phyloP scores from a whole-genome alignment of 129 eudicot genomes.

The Helichrysum umbraculigerum region DNA sequence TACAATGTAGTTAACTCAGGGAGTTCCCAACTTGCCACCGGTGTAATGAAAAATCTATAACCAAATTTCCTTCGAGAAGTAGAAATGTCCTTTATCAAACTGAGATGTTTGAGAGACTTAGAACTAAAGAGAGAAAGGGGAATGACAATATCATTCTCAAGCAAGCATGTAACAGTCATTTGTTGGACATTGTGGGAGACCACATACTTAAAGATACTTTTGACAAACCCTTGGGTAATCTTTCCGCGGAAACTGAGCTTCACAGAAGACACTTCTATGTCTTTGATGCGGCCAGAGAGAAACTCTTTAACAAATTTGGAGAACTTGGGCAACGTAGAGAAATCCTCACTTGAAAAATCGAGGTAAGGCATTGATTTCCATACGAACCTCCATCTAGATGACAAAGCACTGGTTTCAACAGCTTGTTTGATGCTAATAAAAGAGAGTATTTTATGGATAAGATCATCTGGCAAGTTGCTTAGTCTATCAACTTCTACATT shows the following conservation, averaged over 20 bases:
- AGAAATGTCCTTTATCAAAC: neutral
- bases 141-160: neutral
- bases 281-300: constrained; percentile 1
- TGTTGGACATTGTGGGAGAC: constrained; percentile 21
- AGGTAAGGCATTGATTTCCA: constrained; percentile 16
- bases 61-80: too few species aligned
- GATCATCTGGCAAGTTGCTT: constrained; percentile 18
- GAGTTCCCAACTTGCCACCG: constrained; percentile 7
- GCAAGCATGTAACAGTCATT: neutral
- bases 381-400: neutral
- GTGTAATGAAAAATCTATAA: neutral
- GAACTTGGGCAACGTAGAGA: neutral
- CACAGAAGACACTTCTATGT: constrained; percentile 1
- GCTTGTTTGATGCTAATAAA: neutral
- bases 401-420: constrained; percentile 1
- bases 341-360: neutral
- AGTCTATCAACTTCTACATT: constrained; percentile 5
- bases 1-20: constrained; percentile 15
- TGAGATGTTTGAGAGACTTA: constrained; percentile 13
- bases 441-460: constrained; percentile 19
- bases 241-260: neutral
- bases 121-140: constrained; percentile 3
- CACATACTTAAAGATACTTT: neutral
- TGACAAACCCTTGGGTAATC: constrained; percentile 6
- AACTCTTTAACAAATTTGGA: neutral